Conservation (phyloP, 495 filamentous ascomycete species). For the Annulohypoxylon moriforme region DNA sequence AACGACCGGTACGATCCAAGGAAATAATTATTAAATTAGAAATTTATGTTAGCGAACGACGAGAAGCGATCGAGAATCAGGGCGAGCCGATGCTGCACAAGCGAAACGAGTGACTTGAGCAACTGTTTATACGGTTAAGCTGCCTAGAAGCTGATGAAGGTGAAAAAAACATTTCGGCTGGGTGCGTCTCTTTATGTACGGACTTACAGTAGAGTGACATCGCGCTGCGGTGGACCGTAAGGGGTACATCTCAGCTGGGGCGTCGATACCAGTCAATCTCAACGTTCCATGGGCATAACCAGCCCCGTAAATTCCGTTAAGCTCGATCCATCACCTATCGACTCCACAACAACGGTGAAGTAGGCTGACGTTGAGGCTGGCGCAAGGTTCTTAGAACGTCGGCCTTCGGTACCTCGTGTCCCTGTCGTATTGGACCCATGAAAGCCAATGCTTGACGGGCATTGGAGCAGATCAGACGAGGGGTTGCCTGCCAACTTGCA, state of each 20-base stretch:
- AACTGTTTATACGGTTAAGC: slow-evolving; percentile 36
- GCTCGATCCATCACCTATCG: slow-evolving; percentile 37
- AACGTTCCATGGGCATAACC: slow-evolving; percentile 28
- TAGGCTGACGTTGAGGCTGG: slow-evolving; percentile 47
- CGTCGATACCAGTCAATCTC: slow-evolving; percentile 37
- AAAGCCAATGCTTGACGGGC: slow-evolving; percentile 14
- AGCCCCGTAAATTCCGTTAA: slow-evolving; percentile 35
- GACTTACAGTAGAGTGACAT: slow-evolving; percentile 30
- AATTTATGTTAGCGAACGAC: slow-evolving; percentile 23
- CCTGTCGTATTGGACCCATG: too few species aligned
- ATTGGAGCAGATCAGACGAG: slow-evolving; percentile 35
- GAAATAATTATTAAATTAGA: slow-evolving; percentile 36
- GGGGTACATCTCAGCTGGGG: slow-evolving; percentile 15
- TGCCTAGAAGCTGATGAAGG: slow-evolving; percentile 7
- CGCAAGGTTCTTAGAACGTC: slow-evolving; percentile 17
- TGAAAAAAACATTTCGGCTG: slow-evolving; percentile 14
- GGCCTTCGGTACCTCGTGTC: too few species aligned
- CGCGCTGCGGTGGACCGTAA: slow-evolving; percentile 25
- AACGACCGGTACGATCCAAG: slow-evolving; percentile 3
- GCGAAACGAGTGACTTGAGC: slow-evolving; percentile 44
- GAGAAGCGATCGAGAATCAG: slow-evolving; percentile 27
- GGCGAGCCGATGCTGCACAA: slow-evolving; percentile 30
- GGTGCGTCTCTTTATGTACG: slow-evolving; percentile 36
- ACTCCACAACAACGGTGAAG: slow-evolving; percentile 18
- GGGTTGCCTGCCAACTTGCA: slow-evolving; percentile 19